Conservation (phyloP, 306 rosid species). For the Pterocarpus santalinus region DNA sequence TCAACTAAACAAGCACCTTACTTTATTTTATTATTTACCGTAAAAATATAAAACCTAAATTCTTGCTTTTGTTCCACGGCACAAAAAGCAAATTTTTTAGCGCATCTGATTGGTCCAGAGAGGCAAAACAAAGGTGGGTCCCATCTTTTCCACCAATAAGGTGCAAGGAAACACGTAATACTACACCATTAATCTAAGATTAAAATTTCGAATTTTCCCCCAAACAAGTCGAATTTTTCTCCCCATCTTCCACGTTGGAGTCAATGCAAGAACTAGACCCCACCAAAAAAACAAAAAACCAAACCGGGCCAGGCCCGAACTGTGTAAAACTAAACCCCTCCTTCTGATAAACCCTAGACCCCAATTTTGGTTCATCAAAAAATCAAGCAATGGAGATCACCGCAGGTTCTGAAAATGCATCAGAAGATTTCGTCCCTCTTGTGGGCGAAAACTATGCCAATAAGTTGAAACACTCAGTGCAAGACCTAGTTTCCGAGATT, state of each 20-base stretch:
- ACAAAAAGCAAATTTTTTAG: slow-evolving; percentile 43
- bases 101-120: slow-evolving; percentile 55
- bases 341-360: slow-evolving; percentile 49
- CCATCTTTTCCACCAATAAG: slow-evolving; percentile 60
- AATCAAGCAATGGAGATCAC: slow-evolving; percentile 37
- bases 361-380: slow-evolving; percentile 13
- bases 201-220: not conserved
- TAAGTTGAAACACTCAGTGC: slow-evolving; percentile 60
- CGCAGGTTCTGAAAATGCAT: slow-evolving; percentile 18
- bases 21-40: not conserved
- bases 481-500: slow-evolving; percentile 57
- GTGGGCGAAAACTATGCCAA: slow-evolving; percentile 55
- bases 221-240: not conserved
- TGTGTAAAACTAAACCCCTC: slow-evolving; percentile 1
- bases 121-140: slow-evolving; percentile 27
- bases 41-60: not conserved
- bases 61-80: not conserved
- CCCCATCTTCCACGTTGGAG: slow-evolving; percentile 26
- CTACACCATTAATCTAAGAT: not conserved
- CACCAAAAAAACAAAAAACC: not conserved
- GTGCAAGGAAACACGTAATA: slow-evolving; percentile 58
- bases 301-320: slow-evolving; percentile 35
- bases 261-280: slow-evolving; percentile 19
- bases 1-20: not conserved
- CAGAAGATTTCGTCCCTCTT: slow-evolving; percentile 33